Evolutionary conservation across 768 basidiomycete genomes (phyloP).

Genomic region (Mycena amicta): DNA sequence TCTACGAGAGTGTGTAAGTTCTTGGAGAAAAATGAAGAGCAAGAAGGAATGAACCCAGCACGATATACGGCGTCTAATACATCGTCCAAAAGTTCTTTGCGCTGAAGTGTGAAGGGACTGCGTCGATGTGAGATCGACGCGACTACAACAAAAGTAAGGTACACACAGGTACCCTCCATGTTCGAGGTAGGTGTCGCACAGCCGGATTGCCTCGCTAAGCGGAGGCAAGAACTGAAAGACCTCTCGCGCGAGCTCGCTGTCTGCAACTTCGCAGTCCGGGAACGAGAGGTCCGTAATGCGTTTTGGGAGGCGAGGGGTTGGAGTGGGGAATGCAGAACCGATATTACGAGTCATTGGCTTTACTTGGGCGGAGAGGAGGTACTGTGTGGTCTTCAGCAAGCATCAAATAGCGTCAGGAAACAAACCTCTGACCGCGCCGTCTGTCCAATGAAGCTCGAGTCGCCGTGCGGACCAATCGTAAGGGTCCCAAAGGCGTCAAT

Average conservation of each 20-base stretch:
- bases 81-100: slow-evolving; percentile 58
- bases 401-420: not conserved
- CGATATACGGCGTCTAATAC: slow-evolving; percentile 57
- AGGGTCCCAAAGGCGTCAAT: slow-evolving; percentile 57
- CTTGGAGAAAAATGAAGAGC: not conserved
- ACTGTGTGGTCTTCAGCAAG: not conserved
- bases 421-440: slow-evolving; percentile 72
- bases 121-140: too few relatives aligned
- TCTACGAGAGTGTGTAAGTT: slow-evolving; percentile 25
- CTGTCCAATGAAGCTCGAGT: slow-evolving; percentile 59
- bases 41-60: slow-evolving; percentile 40
- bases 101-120: slow-evolving; percentile 59
- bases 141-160: not conserved
- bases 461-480: slow-evolving; percentile 55
- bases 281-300: slow-evolving; percentile 41
- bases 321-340: slow-evolving; percentile 15
- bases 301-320: slow-evolving; percentile 40
- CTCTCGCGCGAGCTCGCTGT: slow-evolving; percentile 41
- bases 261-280: slow-evolving; percentile 35
- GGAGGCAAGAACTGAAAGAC: slow-evolving; percentile 56
- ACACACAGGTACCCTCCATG: slow-evolving; percentile 61
- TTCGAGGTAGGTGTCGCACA: slow-evolving; percentile 69
- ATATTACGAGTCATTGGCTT: not conserved
- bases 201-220: slow-evolving; percentile 56
- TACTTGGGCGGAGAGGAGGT: not conserved